Conservation (phyloP, 345 rosid genomes). For the Euphorbia pulcherrima region DNA sequence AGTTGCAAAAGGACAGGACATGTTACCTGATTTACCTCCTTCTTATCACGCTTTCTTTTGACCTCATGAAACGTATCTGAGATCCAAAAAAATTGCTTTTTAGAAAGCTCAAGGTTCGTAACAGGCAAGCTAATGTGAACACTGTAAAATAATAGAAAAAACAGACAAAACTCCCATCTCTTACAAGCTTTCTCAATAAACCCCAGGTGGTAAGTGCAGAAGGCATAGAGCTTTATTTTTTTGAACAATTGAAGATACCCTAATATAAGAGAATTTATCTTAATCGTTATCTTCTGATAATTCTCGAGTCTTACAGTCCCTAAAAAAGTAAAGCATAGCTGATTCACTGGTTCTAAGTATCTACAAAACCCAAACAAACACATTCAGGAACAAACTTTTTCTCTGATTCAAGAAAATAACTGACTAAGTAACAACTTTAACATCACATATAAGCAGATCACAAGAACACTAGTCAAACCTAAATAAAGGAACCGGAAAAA, state of each 20-base stretch:
- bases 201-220: too few relatives aligned
- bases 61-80: conserved; percentile 96
- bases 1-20: conserved; percentile 5
- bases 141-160: not conserved
- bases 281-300: not conserved
- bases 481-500: conserved; percentile 6
- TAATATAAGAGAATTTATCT: not conserved
- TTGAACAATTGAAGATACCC: not conserved
- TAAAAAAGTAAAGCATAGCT: not conserved
- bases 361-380: not conserved
- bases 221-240: conserved; percentile 7
- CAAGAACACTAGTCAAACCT: conserved; percentile 13
- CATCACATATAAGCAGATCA: not conserved
- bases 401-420: not conserved
- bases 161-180: conserved; percentile 16
- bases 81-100: conserved; percentile 1
- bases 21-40: conserved; percentile 73
- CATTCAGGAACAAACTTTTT: not conserved
- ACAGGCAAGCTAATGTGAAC: not conserved
- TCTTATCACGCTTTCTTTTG: conserved; percentile 57
- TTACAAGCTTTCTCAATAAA: not conserved
- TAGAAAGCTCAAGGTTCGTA: not conserved
- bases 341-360: not conserved
- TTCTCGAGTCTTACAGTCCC: not conserved
- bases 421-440: not conserved